These are phyloP conservation scores for Tolypocladium tropicale DNA, from an alignment of 2,329 filamentous ascomycete genomes.

Conservation along the genomic window DNA sequence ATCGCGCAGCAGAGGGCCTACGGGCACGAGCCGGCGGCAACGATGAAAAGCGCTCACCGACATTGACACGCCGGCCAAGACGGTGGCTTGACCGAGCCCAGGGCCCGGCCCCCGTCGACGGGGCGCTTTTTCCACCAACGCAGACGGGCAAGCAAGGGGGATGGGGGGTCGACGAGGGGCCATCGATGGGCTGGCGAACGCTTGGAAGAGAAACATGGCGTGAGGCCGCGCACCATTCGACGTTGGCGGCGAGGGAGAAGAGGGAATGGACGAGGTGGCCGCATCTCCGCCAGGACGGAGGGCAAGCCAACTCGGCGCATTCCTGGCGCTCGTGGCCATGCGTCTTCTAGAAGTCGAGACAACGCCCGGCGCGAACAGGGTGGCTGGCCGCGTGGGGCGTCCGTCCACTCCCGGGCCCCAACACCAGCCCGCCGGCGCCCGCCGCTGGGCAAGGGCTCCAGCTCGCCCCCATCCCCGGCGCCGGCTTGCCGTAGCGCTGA, in stretches of 20 bases:
- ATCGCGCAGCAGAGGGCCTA: not conserved
- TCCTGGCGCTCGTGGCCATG: not conserved
- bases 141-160: no score
- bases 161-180: not conserved
- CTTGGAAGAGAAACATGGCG: not conserved
- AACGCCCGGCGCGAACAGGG: no score
- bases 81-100: not conserved
- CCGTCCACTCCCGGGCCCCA: not conserved
- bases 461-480: not conserved
- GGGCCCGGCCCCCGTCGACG: not conserved
- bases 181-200: not conserved
- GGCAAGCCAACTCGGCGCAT: no score
- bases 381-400: not conserved
- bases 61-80: not conserved
- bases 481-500: not conserved
- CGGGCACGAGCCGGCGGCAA: no score
- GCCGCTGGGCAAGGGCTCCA: not conserved
- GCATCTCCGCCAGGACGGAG: no score
- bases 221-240: no score
- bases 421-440: not conserved
- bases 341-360: not conserved
- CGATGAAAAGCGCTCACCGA: not conserved
- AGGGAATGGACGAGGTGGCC: not conserved
- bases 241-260: not conserved
- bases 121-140: not conserved